Evolutionary conservation across 78 protist species (phyloP), one percentile per base, ranked within the genome.

Genomic region (Planoprotostelium fungivorum): DNA sequence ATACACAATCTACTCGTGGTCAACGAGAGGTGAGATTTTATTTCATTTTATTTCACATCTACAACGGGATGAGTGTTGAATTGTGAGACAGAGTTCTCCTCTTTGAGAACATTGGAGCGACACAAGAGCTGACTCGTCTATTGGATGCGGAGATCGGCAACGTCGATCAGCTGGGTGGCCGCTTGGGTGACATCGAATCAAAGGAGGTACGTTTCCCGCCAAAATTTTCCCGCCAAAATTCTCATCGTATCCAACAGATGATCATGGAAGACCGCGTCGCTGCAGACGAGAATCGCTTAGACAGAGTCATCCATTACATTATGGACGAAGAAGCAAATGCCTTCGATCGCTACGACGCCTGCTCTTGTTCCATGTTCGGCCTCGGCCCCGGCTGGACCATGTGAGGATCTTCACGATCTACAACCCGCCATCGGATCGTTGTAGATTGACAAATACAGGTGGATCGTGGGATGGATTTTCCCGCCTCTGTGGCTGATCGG

Each of bases 81-180:
- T 25, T 16, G 73, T 51, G 5, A 51, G 5, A 25, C 73, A 51
- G 73, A 51, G 16, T 51, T 51, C 73, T 25, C 73, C 73, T 91
- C 63, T 88, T 91, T 89, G 96, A 94, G 37, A 94, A 84, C 35
- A 90, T 94, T 31, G 93, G 94, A 38, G 96, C 96, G 36, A 89
- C 91, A 23, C 96, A 94, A 84, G 96, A 94, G 38, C 88, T 94
- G 36, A 38, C 90, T 1, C 73, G 16, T 16, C 16, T 51, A 51
- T 51, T 51, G 73, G 16, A 16, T 25, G 5, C 31, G 5, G 31
- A 51, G 16, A 51, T 25, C 73, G 16, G 31, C 16, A 16, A 51
- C 5, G 16, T 51, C 73, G 73, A 51, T 5, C 5, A 5, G 73
- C 16, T 51, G 16, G 16, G 16, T 25, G 31, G 73, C 5, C 16